A percentile compares a stretch with the other conserved stretches of the same genome.
phyloP scores from a whole-genome alignment of 495 filamentous ascomycete species.

The Aspergillus baeticus region DNA sequence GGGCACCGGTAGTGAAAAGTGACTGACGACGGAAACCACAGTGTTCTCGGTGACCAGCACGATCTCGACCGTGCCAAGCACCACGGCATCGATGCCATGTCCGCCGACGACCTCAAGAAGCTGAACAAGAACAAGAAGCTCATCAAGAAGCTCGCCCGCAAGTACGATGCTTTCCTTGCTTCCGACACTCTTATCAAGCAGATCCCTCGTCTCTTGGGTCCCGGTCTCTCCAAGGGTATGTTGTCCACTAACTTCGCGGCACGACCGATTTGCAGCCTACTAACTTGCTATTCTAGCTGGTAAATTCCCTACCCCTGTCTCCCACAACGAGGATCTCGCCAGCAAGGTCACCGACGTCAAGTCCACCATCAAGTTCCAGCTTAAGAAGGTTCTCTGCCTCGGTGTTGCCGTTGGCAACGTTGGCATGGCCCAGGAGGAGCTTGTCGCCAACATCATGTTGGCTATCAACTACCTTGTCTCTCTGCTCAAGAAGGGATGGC shows the following conservation, averaged over 20 bases:
- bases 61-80: constrained; percentile 99
- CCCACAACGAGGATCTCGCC: constrained; percentile 88
- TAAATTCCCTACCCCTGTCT: constrained; percentile 98
- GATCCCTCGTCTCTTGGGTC: constrained; percentile 98
- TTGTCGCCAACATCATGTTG: constrained; percentile 95
- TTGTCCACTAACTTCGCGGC: background rate
- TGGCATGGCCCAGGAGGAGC: constrained; percentile 92
- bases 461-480: constrained; percentile 99
- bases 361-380: constrained; percentile 99
- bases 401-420: constrained; percentile 99
- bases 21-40: constrained; percentile 31
- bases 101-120: constrained; percentile 97
- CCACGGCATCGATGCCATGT: constrained; percentile 95
- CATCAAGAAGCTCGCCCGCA: constrained; percentile 99
- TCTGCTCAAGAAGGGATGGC: constrained; percentile 99
- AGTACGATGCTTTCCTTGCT: constrained; percentile 98
- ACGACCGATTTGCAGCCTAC: too few species aligned
- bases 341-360: constrained; percentile 98
- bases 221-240: constrained; percentile 96
- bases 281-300: constrained; percentile 58
- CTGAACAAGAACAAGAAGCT: constrained; percentile 99
- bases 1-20: background rate
- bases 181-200: constrained; percentile 97
- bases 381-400: constrained; percentile 99
- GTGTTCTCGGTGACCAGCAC: constrained; percentile 98